Base-by-base conservation (phyloP, 106 monocot species). In the Dioscorea dumetorum region DNA sequence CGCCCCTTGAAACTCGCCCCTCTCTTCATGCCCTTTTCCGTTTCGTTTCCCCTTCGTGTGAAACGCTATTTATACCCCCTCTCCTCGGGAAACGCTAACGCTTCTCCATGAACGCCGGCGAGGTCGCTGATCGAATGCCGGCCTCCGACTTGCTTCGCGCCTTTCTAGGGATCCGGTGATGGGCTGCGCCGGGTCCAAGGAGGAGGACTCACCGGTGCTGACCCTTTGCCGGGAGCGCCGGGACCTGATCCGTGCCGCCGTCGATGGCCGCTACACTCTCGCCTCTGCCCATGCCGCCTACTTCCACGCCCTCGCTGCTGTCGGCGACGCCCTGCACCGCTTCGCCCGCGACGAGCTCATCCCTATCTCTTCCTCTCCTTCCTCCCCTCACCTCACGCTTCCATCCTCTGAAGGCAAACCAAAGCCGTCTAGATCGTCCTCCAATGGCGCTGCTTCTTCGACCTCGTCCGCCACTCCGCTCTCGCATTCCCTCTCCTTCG, bases 101-200 rank as follows among this genome's bases (percentile, higher is more conserved):
- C 13, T 12, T 24, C 15, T 4, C 14, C 50, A 24, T 48, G 67
- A 28, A 22, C 8, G 67, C 13, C 22, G 50, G 22, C 48, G 48
- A 54, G 12, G n/a, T 22, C 60, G 48, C 5, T 31, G 2, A 13
- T 24, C 58, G 35, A 10, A 18, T 24, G 33, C 33, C 18, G 41
- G 9, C 41, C 41, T 41, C 10, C 10, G 41, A 41, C 41, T 1
- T 3, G 41, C 41, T 41, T 10, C 41, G 41, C 41, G 41, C 41
- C 10, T 41, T 41, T 41, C 41, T 41, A 20, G 16, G 11, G 51
- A 33, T 3, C 24, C 24, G 48, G 66, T 15, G 62, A 92, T 92
- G 92, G 92, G 92, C 67, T 92, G 92, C 76, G 71, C 66, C 51
- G 49, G 75, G 60, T 92, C 92, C 35, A 75, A 66, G 67, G 58